Percentiles rank a stretch among this genome's conserved stretches.
These are phyloP conservation scores for Wickerhamomyces chaumierensis DNA, from an alignment of 805 yeast species.

Conservation along the genomic window DNA sequence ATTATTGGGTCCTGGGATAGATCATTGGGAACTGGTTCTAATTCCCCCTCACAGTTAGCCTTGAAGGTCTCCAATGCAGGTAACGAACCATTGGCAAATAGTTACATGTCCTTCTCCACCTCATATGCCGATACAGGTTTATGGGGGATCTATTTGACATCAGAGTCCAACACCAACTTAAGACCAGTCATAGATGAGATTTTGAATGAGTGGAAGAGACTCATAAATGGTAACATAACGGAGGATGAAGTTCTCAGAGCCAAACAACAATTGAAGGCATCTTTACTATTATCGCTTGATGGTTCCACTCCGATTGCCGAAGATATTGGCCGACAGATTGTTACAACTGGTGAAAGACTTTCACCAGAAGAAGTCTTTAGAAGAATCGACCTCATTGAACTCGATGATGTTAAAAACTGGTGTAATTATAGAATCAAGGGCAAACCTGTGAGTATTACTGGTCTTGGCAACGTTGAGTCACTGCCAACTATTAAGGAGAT, in stretches of 20 bases:
- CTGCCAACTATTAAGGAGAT: conserved; percentile 62
- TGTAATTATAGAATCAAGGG: conserved; percentile 70
- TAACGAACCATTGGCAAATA: conserved; percentile 68
- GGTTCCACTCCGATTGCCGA: conserved; percentile 95
- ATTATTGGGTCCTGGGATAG: conserved; percentile 97
- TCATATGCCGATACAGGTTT: conserved; percentile 95
- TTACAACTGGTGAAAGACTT: conserved; percentile 70
- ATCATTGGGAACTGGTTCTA: conserved; percentile 71
- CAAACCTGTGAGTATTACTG: conserved; percentile 84
- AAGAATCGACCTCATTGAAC: conserved; percentile 67
- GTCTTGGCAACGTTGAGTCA: conserved; percentile 68
- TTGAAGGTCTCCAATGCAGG: conserved; percentile 44
- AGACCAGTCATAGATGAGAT: conserved; percentile 64
- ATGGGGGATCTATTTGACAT: conserved; percentile 93
- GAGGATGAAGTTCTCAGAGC: conserved; percentile 88
- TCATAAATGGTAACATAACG: conserved; percentile 65
- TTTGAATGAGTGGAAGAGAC: conserved; percentile 78
- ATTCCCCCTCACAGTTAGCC: conserved; percentile 80
- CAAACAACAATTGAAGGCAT: conserved; percentile 89
- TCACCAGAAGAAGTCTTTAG: conserved; percentile 37
- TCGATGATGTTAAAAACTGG: conserved; percentile 76
- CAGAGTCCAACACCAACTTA: conserved; percentile 52
- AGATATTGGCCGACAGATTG: conserved; percentile 94
- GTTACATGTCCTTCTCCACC: conserved; percentile 93
- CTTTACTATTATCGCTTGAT: conserved; percentile 78